A percentile compares a stretch with the other conserved stretches of the same genome.
These are phyloP conservation scores for Eucalyptus microcorys DNA, from an alignment of 345 rosid genomes.

Conservation along the genomic window DNA sequence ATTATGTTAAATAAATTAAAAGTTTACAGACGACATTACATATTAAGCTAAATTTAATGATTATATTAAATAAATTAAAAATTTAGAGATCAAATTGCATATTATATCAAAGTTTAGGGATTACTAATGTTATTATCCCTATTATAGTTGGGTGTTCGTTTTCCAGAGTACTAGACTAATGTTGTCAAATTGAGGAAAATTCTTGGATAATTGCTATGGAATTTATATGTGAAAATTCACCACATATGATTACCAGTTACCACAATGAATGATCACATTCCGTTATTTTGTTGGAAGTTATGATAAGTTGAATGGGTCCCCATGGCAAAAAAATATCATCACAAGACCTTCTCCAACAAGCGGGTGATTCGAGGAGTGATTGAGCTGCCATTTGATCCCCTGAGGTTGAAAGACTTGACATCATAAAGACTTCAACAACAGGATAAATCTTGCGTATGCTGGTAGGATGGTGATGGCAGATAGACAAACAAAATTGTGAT, in stretches of 20 bases:
- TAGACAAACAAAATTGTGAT: neutral
- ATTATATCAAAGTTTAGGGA: no score
- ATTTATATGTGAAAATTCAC: neutral
- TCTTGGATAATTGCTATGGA: neutral
- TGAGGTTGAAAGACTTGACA: neutral
- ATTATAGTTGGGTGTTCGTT: neutral
- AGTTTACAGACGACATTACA: accelerated
- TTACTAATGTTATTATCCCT: no score
- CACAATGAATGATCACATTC: neutral
- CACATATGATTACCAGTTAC: accelerated
- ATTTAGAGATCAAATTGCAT: no score
- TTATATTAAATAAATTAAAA: no score
- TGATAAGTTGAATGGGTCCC: neutral
- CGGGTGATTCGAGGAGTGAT: neutral
- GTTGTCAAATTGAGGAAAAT: neutral
- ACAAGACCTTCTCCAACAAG: neutral
- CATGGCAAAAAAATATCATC: neutral
- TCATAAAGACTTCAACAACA: neutral
- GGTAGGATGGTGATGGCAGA: neutral
- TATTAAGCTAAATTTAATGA: no score
- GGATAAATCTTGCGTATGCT: neutral
- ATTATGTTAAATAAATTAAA: no score
- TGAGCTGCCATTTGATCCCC: neutral
- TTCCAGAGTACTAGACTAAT: neutral
- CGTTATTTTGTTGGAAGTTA: neutral